phyloP scores from a whole-genome alignment of 2,329 filamentous ascomycete genomes.

The Ceratocystis destructans region DNA sequence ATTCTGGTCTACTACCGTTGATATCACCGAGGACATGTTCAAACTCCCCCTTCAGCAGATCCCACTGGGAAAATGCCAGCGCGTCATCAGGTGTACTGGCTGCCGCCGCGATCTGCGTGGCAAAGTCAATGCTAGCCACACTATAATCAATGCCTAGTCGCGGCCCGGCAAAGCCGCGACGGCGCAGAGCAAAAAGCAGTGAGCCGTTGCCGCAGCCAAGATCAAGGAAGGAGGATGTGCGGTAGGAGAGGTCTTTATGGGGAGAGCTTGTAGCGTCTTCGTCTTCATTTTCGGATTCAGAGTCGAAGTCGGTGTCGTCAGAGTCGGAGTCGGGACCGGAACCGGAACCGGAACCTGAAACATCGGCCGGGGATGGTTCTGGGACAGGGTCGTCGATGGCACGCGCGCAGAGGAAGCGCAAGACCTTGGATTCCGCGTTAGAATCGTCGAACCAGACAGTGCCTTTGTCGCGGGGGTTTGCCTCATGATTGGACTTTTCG shows the following conservation, averaged over 20 bases:
- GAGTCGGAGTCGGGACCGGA: conserved; percentile 20
- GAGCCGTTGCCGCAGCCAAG: conserved; percentile 91
- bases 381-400: conserved; percentile 3
- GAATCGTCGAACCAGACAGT: conserved; percentile 96
- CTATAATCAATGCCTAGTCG: conserved; percentile 89
- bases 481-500: conserved; percentile 57
- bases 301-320: conserved; percentile 21
- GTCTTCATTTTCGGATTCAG: conserved; percentile 15
- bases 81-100: conserved; percentile 16
- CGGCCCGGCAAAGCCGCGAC: conserved; percentile 46
- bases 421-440: conserved; percentile 67
- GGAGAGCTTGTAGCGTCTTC: conserved; percentile 17
- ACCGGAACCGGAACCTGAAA: conserved; percentile 22
- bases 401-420: conserved; percentile 46
- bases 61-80: conserved; percentile 44
- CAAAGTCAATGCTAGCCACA: conserved; percentile 57
- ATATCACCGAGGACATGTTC: conserved; percentile 24
- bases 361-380: not conserved
- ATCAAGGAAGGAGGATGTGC: conserved; percentile 50
- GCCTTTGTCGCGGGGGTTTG: conserved; percentile 64
- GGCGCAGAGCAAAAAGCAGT: conserved; percentile 64
- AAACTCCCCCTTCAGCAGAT: conserved; percentile 40
- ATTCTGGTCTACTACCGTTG: not conserved
- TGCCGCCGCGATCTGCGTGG: conserved; percentile 44
- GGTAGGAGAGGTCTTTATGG: conserved; percentile 26